phyloP scores from a whole-genome alignment of 768 basidiomycete species.

The Russula brevipes region DNA sequence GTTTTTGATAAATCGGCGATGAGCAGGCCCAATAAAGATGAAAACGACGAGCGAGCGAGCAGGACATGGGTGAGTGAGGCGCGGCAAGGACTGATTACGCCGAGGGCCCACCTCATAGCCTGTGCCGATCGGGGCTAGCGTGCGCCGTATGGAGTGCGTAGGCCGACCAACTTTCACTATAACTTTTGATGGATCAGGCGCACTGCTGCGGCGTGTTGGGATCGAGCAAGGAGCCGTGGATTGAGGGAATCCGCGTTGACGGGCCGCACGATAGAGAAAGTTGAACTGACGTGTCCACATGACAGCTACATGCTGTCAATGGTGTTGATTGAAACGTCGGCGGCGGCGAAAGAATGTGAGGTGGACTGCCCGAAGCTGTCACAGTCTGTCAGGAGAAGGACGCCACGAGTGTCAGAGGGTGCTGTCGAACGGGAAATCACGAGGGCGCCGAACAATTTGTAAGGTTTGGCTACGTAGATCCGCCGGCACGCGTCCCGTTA shows the following conservation, averaged over 20 bases:
- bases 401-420: slow-evolving; percentile 18
- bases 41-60: background rate
- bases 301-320: slow-evolving; percentile 21
- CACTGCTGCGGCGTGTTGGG: slow-evolving; percentile 13
- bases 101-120: background rate
- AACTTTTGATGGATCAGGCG: slow-evolving; percentile 1
- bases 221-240: slow-evolving; percentile 3
- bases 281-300: slow-evolving; percentile 4
- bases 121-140: slow-evolving; percentile 6
- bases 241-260: slow-evolving; percentile 4
- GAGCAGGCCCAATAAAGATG: slow-evolving; percentile 1
- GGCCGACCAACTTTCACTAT: background rate
- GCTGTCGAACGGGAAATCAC: slow-evolving; percentile 18
- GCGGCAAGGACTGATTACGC: background rate
- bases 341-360: slow-evolving; percentile 21
- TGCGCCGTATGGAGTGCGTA: background rate
- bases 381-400: slow-evolving; percentile 9
- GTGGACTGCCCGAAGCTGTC: slow-evolving; percentile 22
- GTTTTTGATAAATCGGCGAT: slow-evolving; percentile 19
- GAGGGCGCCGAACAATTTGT: slow-evolving; percentile 15
- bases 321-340: slow-evolving; percentile 19
- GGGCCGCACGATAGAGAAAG: slow-evolving; percentile 1
- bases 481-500: slow-evolving; percentile 16
- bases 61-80: background rate
- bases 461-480: slow-evolving; percentile 22